These are phyloP conservation scores for Aspergillus thermomutatus DNA, from an alignment of 2,329 filamentous ascomycete genomes.

Conservation along the genomic window DNA sequence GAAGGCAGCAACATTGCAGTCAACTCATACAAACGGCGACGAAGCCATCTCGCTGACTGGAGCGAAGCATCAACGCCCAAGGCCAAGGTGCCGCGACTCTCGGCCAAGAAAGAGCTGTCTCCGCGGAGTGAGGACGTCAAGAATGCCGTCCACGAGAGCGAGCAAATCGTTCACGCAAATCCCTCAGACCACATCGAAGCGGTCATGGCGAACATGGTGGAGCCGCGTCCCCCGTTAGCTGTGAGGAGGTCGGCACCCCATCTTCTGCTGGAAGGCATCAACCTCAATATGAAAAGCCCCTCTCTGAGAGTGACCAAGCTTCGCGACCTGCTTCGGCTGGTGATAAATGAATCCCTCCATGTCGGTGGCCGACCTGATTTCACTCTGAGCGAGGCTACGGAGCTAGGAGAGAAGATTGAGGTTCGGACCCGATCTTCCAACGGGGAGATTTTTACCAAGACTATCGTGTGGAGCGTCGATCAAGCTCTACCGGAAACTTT, in stretches of 20 bases:
- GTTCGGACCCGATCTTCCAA: constrained; percentile 44
- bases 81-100: constrained; percentile 31
- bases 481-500: constrained; percentile 45
- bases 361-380: constrained; percentile 49
- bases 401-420: constrained; percentile 45
- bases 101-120: constrained; percentile 33
- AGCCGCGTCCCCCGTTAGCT: constrained; percentile 33
- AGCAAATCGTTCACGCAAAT: constrained; percentile 37
- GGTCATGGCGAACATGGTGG: constrained; percentile 37
- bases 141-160: constrained; percentile 42
- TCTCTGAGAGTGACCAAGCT: constrained; percentile 43
- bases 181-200: constrained; percentile 36
- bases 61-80: constrained; percentile 32
- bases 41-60: constrained; percentile 40
- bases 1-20: constrained; percentile 43
- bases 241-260: constrained; percentile 35
- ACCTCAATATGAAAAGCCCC: constrained; percentile 32
- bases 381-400: constrained; percentile 42
- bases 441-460: constrained; percentile 42
- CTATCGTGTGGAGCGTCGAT: constrained; percentile 49
- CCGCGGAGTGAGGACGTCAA: constrained; percentile 40
- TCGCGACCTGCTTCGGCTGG: constrained; percentile 43
- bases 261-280: constrained; percentile 34
- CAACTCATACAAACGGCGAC: constrained; percentile 45
- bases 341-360: constrained; percentile 48